Conservation (phyloP, 768 basidiomycete genomes). For the Hygrocybe coccinea region DNA sequence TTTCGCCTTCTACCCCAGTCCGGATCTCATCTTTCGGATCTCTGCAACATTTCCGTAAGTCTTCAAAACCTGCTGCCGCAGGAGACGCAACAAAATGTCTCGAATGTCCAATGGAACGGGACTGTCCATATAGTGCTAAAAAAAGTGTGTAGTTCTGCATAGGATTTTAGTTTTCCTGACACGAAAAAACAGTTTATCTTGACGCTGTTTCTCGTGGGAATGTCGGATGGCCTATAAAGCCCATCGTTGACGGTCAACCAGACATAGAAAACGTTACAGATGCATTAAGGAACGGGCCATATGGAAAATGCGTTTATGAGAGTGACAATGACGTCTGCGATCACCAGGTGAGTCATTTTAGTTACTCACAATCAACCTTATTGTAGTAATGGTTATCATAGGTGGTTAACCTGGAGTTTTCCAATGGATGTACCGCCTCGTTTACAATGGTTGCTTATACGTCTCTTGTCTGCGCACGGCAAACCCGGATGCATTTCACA, state of each 20-base stretch:
- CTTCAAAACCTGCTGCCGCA: conserved; percentile 63
- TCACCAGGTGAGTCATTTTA: conserved; percentile 47
- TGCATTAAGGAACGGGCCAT: conserved; percentile 65
- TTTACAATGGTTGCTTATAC: conserved; percentile 90
- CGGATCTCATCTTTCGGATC: conserved; percentile 85
- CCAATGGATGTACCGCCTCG: conserved; percentile 72
- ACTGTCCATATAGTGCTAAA: conserved; percentile 85
- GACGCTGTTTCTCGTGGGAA: conserved; percentile 59
- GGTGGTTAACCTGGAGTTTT: conserved; percentile 85
- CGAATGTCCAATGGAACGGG: conserved; percentile 65
- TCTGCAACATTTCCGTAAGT: conserved; percentile 73
- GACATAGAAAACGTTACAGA: conserved; percentile 82
- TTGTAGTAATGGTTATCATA: not conserved
- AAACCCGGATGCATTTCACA: conserved; percentile 79
- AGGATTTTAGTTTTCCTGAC: conserved; percentile 4
- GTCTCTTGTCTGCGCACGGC: conserved; percentile 73
- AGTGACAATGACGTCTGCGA: conserved; percentile 83
- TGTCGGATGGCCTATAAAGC: conserved; percentile 58
- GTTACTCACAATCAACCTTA: not conserved
- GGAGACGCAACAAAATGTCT: conserved; percentile 68
- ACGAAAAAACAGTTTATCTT: conserved; percentile 60
- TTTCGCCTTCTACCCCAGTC: conserved; percentile 57
- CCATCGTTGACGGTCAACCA: conserved; percentile 74
- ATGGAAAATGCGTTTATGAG: conserved; percentile 84
- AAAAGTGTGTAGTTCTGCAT: conserved; percentile 47